Evolutionary conservation across 164 flowering plant species (phyloP).

Genomic region (Kingdonia uniflora): DNA sequence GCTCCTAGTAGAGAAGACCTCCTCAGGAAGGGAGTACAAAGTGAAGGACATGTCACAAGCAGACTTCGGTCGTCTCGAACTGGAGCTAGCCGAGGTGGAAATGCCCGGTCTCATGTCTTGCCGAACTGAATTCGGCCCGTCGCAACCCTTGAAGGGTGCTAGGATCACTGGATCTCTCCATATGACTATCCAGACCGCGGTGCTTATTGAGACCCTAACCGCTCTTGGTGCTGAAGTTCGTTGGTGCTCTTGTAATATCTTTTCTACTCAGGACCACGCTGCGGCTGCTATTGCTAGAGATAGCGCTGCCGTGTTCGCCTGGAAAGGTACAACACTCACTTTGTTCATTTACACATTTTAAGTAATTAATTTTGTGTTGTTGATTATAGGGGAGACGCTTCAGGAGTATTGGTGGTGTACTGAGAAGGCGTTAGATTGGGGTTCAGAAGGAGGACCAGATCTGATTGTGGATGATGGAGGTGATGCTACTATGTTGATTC

Average conservation of each 20-base stretch:
- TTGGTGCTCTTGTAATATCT: constrained; percentile 5
- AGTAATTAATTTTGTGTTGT: no score
- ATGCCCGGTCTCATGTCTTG: constrained; percentile 7
- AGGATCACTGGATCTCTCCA: constrained; percentile 5
- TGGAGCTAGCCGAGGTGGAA: constrained; percentile 3
- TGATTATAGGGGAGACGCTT: not conserved
- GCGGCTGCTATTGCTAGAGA: constrained; percentile 5
- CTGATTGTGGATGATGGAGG: constrained; percentile 8
- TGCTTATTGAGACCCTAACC: constrained; percentile 2
- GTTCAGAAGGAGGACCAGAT: constrained; percentile 4
- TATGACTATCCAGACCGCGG: constrained; percentile 7
- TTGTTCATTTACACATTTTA: no score
- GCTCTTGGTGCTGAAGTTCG: constrained; percentile 5
- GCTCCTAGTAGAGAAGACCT: constrained; percentile 4
- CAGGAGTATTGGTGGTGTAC: constrained; percentile 8
- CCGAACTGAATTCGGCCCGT: constrained; percentile 1
- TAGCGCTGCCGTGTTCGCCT: constrained; percentile 4
- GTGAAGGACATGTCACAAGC: constrained; percentile 9
- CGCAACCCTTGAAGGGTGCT: constrained; percentile 4
- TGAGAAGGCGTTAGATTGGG: constrained; percentile 2
- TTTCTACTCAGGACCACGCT: constrained; percentile 4
- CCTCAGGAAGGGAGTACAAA: constrained; percentile 5
- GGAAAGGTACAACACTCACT: no score
- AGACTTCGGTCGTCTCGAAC: constrained; percentile 3
- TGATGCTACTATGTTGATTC: constrained; percentile 3